A percentile compares a stretch with the other conserved stretches of the same genome.
Evolutionary conservation across 805 yeast genomes (phyloP).

Genomic region (Candida stauntonica): DNA sequence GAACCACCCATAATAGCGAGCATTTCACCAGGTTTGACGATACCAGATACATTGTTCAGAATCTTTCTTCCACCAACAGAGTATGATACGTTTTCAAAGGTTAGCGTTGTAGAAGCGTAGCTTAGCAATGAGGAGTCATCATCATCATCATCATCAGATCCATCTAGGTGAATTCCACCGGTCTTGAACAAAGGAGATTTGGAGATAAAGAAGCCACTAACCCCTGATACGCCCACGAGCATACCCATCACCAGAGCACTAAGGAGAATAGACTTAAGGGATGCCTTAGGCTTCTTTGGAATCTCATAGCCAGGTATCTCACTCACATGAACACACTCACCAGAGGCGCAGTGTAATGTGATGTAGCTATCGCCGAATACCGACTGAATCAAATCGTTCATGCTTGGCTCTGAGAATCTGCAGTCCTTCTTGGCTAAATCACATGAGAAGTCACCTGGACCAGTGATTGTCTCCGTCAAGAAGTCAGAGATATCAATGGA

Average conservation of each 20-base stretch:
- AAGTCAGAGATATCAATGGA: constrained; percentile 94
- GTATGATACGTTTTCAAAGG: constrained; percentile 73
- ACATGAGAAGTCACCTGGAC: constrained; percentile 92
- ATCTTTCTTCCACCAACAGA: constrained; percentile 48
- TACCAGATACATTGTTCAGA: constrained; percentile 63
- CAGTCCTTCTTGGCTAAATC: constrained; percentile 60
- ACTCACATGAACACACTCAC: constrained; percentile 89
- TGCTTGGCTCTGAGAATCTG: constrained; percentile 87
- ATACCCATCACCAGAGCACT: constrained; percentile 38
- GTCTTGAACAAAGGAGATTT: constrained; percentile 57
- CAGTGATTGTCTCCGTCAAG: constrained; percentile 79
- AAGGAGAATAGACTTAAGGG: constrained; percentile 42
- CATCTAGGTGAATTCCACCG: constrained; percentile 25
- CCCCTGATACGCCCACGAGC: constrained; percentile 34
- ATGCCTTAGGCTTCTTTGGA: constrained; percentile 47
- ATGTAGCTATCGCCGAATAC: constrained; percentile 96
- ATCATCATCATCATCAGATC: constrained; percentile 28
- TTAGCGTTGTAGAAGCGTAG: constrained; percentile 61
- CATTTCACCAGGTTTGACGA: constrained; percentile 82
- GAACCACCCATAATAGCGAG: constrained; percentile 98
- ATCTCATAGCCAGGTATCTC: constrained; percentile 86
- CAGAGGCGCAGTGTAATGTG: constrained; percentile 72
- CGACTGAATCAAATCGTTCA: constrained; percentile 85
- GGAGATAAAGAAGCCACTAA: constrained; percentile 43
- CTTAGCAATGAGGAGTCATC: constrained; percentile 43